Conservation (phyloP, 306 rosid species). For the Cyamopsis tetragonoloba region DNA sequence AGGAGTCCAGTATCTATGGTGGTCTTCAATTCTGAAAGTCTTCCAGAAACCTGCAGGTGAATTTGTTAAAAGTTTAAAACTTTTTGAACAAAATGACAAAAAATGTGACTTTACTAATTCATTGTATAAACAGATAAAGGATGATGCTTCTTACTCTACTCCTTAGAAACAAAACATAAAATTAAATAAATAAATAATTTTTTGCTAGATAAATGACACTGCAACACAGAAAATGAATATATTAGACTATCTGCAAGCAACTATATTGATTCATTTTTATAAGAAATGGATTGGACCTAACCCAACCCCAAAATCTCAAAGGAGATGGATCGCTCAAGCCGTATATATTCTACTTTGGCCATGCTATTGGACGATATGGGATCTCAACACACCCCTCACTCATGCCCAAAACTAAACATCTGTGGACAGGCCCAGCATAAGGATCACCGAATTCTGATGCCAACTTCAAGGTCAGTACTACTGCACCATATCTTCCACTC, state of each 20-base stretch:
- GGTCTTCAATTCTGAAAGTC: constrained; percentile 71
- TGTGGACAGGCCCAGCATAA: no score
- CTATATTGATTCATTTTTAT: not conserved
- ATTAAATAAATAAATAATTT: not conserved
- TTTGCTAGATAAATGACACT: constrained; percentile 10
- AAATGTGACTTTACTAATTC: not conserved
- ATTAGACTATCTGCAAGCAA: not conserved
- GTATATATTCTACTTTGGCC: no score
- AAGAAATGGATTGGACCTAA: no score
- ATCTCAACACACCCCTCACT: no score
- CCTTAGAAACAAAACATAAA: constrained; percentile 19
- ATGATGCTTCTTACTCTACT: constrained; percentile 5
- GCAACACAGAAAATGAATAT: not conserved
- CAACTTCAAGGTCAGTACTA: not conserved
- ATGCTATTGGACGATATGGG: no score
- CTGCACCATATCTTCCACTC: constrained; percentile 8
- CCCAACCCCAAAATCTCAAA: no score
- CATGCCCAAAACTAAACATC: no score
- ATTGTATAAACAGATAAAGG: constrained; percentile 6
- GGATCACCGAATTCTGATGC: not conserved
- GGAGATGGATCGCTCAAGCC: no score
- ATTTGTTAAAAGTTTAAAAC: constrained; percentile 9
- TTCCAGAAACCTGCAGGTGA: constrained; percentile 68
- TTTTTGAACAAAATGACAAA: not conserved
- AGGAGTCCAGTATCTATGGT: constrained; percentile 72